These are phyloP conservation scores for Debaryomyces coudertii DNA, from an alignment of 1,139 yeast species.

Conservation along the genomic window DNA sequence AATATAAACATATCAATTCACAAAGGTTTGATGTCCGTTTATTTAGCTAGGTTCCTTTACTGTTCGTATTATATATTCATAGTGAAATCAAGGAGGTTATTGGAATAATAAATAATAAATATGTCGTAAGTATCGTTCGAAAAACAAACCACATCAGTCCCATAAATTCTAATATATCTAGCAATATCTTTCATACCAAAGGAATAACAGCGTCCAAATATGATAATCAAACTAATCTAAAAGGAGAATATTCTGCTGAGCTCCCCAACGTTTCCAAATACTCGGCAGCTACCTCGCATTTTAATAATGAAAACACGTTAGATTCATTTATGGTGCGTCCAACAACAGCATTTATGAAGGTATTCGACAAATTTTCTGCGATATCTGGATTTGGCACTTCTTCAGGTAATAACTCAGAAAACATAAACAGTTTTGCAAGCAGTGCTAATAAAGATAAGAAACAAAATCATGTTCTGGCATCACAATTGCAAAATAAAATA, in stretches of 20 bases:
- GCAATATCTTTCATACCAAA: slow-evolving; percentile 14
- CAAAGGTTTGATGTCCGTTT: background rate
- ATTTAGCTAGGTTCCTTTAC: background rate
- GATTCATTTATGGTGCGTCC: slow-evolving; percentile 28
- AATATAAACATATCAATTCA: slow-evolving; percentile 6
- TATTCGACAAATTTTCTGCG: slow-evolving; percentile 29
- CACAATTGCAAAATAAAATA: slow-evolving; percentile 26
- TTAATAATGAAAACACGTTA: slow-evolving; percentile 14
- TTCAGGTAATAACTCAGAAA: slow-evolving; percentile 1
- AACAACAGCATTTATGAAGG: slow-evolving; percentile 33
- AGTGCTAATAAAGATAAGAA: slow-evolving; percentile 11
- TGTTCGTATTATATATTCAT: background rate
- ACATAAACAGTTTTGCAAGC: slow-evolving; percentile 7
- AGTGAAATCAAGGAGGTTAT: background rate
- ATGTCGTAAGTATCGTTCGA: slow-evolving; percentile 9
- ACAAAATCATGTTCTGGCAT: slow-evolving; percentile 18
- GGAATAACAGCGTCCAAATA: slow-evolving; percentile 12
- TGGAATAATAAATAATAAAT: background rate
- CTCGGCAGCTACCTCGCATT: slow-evolving; percentile 12
- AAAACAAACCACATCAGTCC: too few relatives aligned
- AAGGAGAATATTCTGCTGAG: slow-evolving; percentile 11
- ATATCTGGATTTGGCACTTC: slow-evolving; percentile 20
- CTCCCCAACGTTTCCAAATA: slow-evolving; percentile 13
- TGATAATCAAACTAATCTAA: slow-evolving; percentile 10
- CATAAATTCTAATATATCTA: slow-evolving; percentile 5